Conservation (phyloP, 805 yeast species). For the Candida odintsovae region DNA sequence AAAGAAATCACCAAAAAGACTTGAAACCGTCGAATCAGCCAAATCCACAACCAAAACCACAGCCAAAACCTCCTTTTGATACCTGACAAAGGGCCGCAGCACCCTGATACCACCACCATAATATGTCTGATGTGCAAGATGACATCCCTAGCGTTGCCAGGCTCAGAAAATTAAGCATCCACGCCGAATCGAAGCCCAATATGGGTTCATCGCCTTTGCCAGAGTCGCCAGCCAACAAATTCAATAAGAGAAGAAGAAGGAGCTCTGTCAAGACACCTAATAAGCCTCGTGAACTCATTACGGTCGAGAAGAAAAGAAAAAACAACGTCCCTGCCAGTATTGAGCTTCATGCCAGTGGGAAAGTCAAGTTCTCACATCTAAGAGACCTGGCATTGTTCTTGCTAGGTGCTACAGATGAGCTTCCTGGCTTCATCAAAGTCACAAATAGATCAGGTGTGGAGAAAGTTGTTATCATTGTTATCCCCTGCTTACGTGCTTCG, state of each 20-base stretch:
- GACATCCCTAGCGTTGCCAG: not conserved
- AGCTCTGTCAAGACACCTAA: constrained; percentile 12
- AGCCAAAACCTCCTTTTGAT: not conserved
- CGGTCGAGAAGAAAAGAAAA: constrained; percentile 28
- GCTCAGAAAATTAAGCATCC: not conserved
- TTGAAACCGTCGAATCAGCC: no score
- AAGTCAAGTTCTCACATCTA: constrained; percentile 13
- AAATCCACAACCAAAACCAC: no score
- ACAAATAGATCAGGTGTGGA: constrained; percentile 40
- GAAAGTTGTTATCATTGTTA: constrained; percentile 52
- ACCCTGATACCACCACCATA: not conserved
- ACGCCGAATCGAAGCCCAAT: not conserved
- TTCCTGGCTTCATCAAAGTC: constrained; percentile 45
- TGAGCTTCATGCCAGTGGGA: constrained; percentile 24
- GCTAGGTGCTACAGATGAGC: constrained; percentile 23
- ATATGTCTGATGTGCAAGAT: not conserved
- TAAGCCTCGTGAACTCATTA: constrained; percentile 3
- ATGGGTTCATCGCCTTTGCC: not conserved
- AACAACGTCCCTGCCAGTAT: constrained; percentile 26
- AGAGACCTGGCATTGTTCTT: constrained; percentile 24
- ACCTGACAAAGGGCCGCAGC: no score
- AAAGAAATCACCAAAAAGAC: no score
- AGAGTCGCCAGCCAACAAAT: not conserved
- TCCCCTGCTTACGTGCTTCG: constrained; percentile 55
- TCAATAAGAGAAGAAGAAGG: constrained; percentile 22